Base-by-base conservation (phyloP, 1,284 basidiomycete species). In the Trametes hirsuta region DNA sequence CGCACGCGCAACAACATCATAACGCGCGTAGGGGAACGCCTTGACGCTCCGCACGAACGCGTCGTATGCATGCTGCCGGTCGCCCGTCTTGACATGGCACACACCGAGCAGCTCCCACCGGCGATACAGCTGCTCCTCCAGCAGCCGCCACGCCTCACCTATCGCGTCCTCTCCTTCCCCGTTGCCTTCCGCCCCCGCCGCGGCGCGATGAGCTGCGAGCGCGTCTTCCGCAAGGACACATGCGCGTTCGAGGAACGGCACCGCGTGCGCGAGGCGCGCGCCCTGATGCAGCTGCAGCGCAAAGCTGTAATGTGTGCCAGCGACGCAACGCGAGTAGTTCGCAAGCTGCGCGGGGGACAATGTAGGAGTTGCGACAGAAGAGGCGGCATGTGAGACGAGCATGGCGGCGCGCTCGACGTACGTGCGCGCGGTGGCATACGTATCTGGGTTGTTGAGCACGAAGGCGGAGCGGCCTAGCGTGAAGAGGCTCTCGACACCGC, bases 51-150 rank as follows among this genome's bases (percentile, higher is more conserved):
- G 75, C 25, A 79, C 63, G 63, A 88, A 87, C 1, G 85, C 80
- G 6, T 84, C 76, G 58, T 84, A 85, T 10, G 89, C 86, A 53
- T 81, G 78, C 89, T 83, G 84, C 18, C 88, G 79, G 68, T 94
- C 87, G 0, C 86, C 86, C 44, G 84, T 86, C 72, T 90, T 93
- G 41, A 81, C 79, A 69, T 85, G 85, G 70, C 90, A 93, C 2
- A 88, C 84, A 0, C 84, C 91, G 22, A 95, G 76, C n/a, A 94
- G 74, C 72, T 95, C 92, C 81, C 86, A 93, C 41, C 93, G 77
- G 41, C 86, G 81, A 64, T 82, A 84, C 34, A 92, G 62, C 64
- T 88, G 85, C 24, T 86, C 82, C 59, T 84, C 79, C 3, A 92
- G 76, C 59, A 84, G 80, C 50, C 63, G 76, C 85, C 87, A 90